phyloP scores from a whole-genome alignment of 2,329 filamentous ascomycete species.

The Cytospora schulzeri region DNA sequence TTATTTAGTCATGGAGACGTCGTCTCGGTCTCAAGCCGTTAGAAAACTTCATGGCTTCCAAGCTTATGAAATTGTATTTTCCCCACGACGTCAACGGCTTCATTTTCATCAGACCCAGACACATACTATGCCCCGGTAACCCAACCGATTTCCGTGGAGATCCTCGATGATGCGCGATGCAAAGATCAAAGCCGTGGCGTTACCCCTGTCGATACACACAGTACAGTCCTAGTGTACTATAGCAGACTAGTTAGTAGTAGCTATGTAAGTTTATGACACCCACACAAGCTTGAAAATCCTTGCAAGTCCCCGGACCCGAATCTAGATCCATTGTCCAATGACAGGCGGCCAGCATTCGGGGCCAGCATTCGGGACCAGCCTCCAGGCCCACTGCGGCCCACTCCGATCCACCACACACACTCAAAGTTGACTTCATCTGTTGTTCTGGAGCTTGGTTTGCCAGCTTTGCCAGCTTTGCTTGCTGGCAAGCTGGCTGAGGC shows the following conservation, averaged over 20 bases:
- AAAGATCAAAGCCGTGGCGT: not conserved
- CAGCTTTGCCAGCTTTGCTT: slow-evolving; percentile 14
- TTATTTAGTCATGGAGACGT: not conserved
- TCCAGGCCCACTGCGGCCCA: slow-evolving; percentile 5
- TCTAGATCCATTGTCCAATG: slow-evolving; percentile 24
- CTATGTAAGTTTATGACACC: not conserved
- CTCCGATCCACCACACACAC: slow-evolving; percentile 10
- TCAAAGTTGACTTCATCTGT: slow-evolving; percentile 29
- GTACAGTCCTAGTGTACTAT: not conserved
- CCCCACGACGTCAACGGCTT: not conserved
- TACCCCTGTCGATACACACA: not conserved
- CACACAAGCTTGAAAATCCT: slow-evolving; percentile 2
- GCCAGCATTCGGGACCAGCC: slow-evolving; percentile 20
- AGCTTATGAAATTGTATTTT: not conserved
- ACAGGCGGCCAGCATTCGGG: not conserved
- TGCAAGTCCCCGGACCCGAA: slow-evolving; percentile 10
- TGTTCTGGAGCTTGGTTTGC: slow-evolving; percentile 23
- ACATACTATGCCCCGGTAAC: not conserved
- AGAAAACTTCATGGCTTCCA: not conserved
- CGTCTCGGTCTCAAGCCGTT: not conserved
- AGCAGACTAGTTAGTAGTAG: not conserved
- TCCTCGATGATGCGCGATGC: slow-evolving; percentile 1
- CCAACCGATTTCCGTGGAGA: not conserved
- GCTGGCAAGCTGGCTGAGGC: not conserved
- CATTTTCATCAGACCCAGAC: not conserved